phyloP scores from a whole-genome alignment of 2,329 filamentous ascomycete species.

The Tolypocladium paradoxum region DNA sequence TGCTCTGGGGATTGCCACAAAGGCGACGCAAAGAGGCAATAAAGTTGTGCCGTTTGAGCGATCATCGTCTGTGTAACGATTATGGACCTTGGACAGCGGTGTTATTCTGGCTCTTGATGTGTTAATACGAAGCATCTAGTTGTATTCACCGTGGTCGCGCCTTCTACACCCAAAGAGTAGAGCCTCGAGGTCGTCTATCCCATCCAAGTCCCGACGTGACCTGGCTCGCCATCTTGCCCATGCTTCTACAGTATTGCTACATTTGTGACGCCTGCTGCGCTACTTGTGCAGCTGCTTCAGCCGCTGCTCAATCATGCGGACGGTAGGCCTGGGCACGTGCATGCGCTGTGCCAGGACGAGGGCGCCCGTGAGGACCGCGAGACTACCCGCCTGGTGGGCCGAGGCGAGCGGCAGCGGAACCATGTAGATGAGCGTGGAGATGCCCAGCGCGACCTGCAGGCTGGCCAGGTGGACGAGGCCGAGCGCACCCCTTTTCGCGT shows the following conservation, averaged over 20 bases:
- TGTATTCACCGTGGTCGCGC: background rate
- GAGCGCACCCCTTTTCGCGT: slow-evolving; percentile 57
- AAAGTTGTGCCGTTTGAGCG: background rate
- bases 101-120: slow-evolving; percentile 14
- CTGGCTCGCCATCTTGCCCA: no score
- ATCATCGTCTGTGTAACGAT: slow-evolving; percentile 16
- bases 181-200: background rate
- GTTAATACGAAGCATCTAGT: slow-evolving; percentile 20
- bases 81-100: slow-evolving; percentile 10
- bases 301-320: slow-evolving; percentile 47
- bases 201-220: no score
- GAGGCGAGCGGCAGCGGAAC: slow-evolving; percentile 83
- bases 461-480: slow-evolving; percentile 76
- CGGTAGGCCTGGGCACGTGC: slow-evolving; percentile 57
- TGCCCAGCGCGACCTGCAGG: slow-evolving; percentile 76
- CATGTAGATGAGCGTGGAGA: slow-evolving; percentile 85
- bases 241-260: background rate
- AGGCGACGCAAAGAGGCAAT: no score
- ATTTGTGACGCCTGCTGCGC: background rate
- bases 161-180: background rate
- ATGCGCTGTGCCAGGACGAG: slow-evolving; percentile 70
- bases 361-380: slow-evolving; percentile 74
- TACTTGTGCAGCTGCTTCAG: slow-evolving; percentile 21
- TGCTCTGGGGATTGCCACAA: no score
- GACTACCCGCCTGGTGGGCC: slow-evolving; percentile 81